These are phyloP conservation scores for Pestalotiopsis sp. DNA, from an alignment of 2,329 filamentous ascomycete species.

Conservation along the genomic window DNA sequence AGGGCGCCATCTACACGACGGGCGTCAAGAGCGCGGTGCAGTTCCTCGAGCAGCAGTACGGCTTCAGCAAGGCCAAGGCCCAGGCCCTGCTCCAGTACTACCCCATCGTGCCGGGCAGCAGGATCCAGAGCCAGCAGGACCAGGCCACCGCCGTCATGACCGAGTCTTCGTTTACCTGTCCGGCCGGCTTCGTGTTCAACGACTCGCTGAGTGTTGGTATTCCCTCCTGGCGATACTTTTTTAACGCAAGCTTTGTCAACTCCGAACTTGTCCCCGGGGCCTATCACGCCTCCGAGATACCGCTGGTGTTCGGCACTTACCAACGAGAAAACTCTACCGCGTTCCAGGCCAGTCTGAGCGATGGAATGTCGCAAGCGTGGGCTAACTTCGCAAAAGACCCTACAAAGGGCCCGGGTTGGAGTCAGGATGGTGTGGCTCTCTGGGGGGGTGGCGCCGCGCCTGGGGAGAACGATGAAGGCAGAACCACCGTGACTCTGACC, in stretches of 20 bases:
- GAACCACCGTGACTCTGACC: neutral
- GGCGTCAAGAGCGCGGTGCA: neutral
- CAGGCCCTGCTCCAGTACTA: conserved; percentile 2
- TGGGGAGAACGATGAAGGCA: conserved; percentile 1
- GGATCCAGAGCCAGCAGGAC: neutral
- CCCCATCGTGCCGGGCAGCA: neutral
- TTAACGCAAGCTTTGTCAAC: conserved; percentile 21
- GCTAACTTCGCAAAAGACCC: conserved; percentile 17
- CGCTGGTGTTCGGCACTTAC: conserved; percentile 33
- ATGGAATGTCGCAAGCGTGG: conserved; percentile 32
- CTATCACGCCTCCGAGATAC: conserved; percentile 30
- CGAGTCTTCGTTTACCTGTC: conserved; percentile 20
- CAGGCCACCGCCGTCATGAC: conserved; percentile 13
- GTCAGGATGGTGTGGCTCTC: neutral
- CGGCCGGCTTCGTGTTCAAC: conserved; percentile 28
- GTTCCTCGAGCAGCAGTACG: conserved; percentile 2
- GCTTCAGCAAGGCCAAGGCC: neutral
- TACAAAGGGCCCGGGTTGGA: conserved; percentile 13
- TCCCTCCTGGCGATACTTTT: conserved; percentile 24
- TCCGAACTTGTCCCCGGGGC: conserved; percentile 34
- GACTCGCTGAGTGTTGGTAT: conserved; percentile 27
- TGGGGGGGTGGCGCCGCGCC: neutral
- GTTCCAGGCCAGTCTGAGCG: conserved; percentile 21
- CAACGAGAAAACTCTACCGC: conserved; percentile 23
- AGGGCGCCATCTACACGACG: conserved; percentile 7